These are phyloP conservation scores for Jaltomata sinuosa DNA, from an alignment of 257 asterid species.

Conservation along the genomic window DNA sequence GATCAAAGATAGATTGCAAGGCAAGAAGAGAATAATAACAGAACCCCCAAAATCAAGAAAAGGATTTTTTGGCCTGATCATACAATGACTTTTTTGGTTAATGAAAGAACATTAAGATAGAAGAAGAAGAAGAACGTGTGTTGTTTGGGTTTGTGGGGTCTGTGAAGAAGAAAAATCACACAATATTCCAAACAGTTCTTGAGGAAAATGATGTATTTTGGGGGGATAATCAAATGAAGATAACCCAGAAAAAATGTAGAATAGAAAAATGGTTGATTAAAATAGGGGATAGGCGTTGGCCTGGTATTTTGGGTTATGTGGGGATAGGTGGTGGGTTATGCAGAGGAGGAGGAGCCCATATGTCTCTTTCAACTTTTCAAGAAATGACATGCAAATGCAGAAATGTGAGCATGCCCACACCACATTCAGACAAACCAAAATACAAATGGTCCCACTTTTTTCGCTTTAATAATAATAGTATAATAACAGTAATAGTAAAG, in stretches of 20 bases:
- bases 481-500: background rate
- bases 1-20: background rate
- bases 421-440: background rate
- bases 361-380: background rate
- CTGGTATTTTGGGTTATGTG: background rate
- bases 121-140: conserved; percentile 8
- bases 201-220: background rate
- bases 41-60: background rate
- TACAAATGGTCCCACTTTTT: background rate
- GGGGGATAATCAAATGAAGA: background rate
- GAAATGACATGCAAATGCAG: conserved; percentile 6
- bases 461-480: background rate
- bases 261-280: background rate
- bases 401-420: background rate
- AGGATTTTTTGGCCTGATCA: conserved; percentile 10
- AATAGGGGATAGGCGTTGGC: background rate
- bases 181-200: background rate
- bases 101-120: background rate
- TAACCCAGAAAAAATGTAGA: background rate
- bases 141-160: conserved; percentile 26
- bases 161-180: background rate
- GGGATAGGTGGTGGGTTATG: background rate
- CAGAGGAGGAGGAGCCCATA: background rate
- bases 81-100: conserved; percentile 12
- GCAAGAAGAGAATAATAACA: background rate